A percentile compares a stretch with the other conserved stretches of the same genome.
Conservation (phyloP, 2,329 filamentous ascomycete genomes). For the Xylariaceae sp. region DNA sequence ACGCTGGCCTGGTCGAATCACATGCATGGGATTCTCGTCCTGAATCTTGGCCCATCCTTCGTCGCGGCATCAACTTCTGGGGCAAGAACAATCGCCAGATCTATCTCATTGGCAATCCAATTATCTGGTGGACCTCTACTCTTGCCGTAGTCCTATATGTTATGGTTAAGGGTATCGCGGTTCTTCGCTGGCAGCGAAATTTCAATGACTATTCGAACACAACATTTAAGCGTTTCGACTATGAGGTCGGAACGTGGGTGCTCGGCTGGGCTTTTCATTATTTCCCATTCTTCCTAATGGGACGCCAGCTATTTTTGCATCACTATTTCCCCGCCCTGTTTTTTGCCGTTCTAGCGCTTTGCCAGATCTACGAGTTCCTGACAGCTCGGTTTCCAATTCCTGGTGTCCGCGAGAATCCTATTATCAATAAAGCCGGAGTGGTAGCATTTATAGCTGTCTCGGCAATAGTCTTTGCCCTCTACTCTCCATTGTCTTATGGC, state of each 20-base stretch:
- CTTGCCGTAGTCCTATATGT: constrained; percentile 78
- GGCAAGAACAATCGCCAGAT: constrained; percentile 92
- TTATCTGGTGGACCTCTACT: constrained; percentile 93
- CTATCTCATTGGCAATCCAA: constrained; percentile 92
- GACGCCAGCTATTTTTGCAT: constrained; percentile 96
- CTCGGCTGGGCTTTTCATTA: constrained; percentile 98
- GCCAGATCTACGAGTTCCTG: constrained; percentile 86
- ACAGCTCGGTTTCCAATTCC: constrained; percentile 75
- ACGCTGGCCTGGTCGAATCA: constrained; percentile 93
- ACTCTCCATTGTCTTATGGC: constrained; percentile 88
- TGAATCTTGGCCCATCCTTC: constrained; percentile 88
- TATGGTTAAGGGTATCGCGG: constrained; percentile 83
- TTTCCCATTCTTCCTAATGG: constrained; percentile 98
- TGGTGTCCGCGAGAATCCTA: constrained; percentile 71
- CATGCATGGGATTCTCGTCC: constrained; percentile 98
- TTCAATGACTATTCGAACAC: constrained; percentile 83
- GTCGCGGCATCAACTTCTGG: constrained; percentile 99
- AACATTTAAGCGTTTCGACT: constrained; percentile 96
- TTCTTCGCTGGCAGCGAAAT: constrained; percentile 93
- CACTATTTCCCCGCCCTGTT: constrained; percentile 98
- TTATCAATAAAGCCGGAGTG: constrained; percentile 77
- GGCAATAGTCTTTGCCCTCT: constrained; percentile 80
- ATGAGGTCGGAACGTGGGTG: constrained; percentile 89
- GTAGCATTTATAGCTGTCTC: constrained; percentile 76
- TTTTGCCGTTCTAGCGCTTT: constrained; percentile 89